These are phyloP conservation scores for Adansonia rubrostipa DNA, from an alignment of 441 rosid species.

Conservation along the genomic window DNA sequence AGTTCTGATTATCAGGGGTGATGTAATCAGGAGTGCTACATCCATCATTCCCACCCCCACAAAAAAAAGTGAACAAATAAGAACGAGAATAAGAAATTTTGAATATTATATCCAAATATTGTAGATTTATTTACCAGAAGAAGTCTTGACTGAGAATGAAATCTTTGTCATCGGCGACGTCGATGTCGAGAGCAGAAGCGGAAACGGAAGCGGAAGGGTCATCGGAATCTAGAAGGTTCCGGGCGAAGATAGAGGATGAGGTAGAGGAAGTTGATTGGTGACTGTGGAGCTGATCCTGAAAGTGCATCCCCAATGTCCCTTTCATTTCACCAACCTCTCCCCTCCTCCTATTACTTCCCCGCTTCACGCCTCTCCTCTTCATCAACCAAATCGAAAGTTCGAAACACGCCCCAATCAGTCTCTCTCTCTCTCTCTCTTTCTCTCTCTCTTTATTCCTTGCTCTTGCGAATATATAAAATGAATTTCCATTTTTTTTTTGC, in stretches of 20 bases:
- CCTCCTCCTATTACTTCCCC: conserved; percentile 1
- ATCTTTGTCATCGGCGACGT: conserved; percentile 51
- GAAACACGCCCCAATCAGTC: neutral
- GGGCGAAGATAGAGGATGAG: conserved; percentile 37
- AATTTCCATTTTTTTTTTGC: neutral
- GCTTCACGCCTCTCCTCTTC: conserved; percentile 44
- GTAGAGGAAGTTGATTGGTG: conserved; percentile 41
- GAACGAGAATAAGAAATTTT: neutral
- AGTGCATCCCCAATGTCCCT: conserved; percentile 50
- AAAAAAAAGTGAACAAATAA: neutral
- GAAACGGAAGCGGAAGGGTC: conserved; percentile 28
- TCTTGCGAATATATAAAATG: conserved; percentile 7
- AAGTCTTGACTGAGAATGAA: conserved; percentile 89
- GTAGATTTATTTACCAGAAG: conserved; percentile 58
- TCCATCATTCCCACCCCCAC: conserved; percentile 7
- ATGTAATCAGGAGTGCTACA: conserved; percentile 93
- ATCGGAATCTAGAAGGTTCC: conserved; percentile 45
- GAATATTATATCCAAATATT: neutral
- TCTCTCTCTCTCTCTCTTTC: conserved; percentile 32
- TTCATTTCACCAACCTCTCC: conserved; percentile 42
- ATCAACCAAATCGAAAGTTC: conserved; percentile 23
- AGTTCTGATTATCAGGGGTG: conserved; percentile 81
- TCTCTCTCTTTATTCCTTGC: neutral
- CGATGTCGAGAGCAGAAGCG: conserved; percentile 29
- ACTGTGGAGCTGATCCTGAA: conserved; percentile 45